Percentiles rank a stretch among this genome's conserved stretches.
These are phyloP conservation scores for baker's yeast (Saccharomyces cerevisiae) DNA, from an alignment of 805 yeast genomes.

Conservation along the genomic window DNA sequence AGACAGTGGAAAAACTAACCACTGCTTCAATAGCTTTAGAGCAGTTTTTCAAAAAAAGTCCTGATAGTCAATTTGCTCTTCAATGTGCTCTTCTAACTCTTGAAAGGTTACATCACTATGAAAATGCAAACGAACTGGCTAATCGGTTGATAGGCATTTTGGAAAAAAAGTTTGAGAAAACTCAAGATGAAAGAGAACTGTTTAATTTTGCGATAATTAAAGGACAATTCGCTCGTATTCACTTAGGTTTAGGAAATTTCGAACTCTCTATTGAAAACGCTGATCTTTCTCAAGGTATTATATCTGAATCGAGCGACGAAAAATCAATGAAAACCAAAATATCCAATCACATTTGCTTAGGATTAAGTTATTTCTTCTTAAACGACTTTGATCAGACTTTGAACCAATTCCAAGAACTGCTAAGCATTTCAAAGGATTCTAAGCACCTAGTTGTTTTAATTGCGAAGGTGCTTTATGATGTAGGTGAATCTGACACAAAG, in stretches of 20 bases:
- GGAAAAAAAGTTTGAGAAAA: constrained; percentile 48
- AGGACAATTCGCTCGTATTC: constrained; percentile 63
- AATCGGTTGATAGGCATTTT: constrained; percentile 38
- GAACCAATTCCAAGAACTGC: constrained; percentile 56
- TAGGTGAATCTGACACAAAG: constrained; percentile 65
- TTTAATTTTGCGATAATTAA: constrained; percentile 50
- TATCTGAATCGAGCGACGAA: constrained; percentile 34
- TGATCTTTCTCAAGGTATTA: constrained; percentile 43
- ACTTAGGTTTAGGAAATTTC: constrained; percentile 52
- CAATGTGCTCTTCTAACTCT: constrained; percentile 45
- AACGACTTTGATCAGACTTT: constrained; percentile 59
- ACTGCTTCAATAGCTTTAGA: constrained; percentile 61
- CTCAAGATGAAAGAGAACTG: constrained; percentile 42
- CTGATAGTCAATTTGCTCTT: constrained; percentile 50
- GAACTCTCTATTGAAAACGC: constrained; percentile 55
- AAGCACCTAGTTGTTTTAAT: constrained; percentile 62
- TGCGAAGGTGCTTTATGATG: constrained; percentile 72
- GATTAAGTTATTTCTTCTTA: constrained; percentile 58
- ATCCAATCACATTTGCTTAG: constrained; percentile 64
- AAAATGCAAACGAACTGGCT: constrained; percentile 43
- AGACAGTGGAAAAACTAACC: constrained; percentile 55
- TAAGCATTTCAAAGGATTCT: constrained; percentile 48
- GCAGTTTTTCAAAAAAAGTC: constrained; percentile 53
- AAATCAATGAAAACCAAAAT: constrained; percentile 32
- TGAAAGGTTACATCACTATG: constrained; percentile 65